Conservation (phyloP, 1,284 basidiomycete species). For the Leccinum fuscescens region DNA sequence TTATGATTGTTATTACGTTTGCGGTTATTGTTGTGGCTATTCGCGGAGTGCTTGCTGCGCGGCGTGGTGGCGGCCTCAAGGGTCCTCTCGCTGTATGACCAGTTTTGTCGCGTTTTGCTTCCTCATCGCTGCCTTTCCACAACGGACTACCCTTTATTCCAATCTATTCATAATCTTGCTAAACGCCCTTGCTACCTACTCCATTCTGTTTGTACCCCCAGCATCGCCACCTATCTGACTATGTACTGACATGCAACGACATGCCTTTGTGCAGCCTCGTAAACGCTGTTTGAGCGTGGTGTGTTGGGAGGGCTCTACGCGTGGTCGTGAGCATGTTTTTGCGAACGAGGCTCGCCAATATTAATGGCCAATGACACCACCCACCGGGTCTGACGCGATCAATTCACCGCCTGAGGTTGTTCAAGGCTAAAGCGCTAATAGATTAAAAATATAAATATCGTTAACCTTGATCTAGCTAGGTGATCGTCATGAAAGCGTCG, state of each 20-base stretch:
- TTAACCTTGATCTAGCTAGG: not conserved
- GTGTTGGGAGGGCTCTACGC: not conserved
- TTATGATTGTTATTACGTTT: conserved; percentile 55
- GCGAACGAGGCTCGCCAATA: not conserved
- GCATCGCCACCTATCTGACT: not conserved
- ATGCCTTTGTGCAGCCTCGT: not conserved
- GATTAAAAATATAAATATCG: not conserved
- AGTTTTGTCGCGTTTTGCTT: too few species aligned
- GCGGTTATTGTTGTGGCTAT: conserved; percentile 50
- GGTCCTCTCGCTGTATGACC: too few species aligned
- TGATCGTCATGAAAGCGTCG: not conserved
- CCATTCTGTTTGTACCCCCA: not conserved
- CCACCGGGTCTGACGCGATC: not conserved
- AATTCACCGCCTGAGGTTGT: not conserved
- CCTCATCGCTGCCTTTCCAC: too few species aligned
- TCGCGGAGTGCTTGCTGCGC: conserved; percentile 49
- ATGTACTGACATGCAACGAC: not conserved
- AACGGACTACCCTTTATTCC: too few species aligned
- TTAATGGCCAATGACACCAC: not conserved
- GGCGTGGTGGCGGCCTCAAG: conserved; percentile 51
- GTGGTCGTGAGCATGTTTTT: not conserved
- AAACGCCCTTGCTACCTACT: too few species aligned
- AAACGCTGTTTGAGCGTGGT: conserved; percentile 10
- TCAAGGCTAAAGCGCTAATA: not conserved
- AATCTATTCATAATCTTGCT: too few species aligned